These are phyloP conservation scores for Picea abies DNA, from an alignment of 83 land plant genomes.

Conservation along the genomic window DNA sequence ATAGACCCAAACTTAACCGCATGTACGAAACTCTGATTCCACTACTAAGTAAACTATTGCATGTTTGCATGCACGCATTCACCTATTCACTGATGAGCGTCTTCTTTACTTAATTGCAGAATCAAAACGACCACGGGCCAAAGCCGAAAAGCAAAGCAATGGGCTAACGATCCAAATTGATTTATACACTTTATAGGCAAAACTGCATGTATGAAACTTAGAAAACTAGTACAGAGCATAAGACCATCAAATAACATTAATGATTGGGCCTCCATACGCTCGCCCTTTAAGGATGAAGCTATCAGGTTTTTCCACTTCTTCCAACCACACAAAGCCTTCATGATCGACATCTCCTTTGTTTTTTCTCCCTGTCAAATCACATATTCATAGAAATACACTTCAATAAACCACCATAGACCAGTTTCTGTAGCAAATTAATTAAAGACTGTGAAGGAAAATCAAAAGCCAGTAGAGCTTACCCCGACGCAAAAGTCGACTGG, in stretches of 20 bases:
- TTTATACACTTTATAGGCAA: too few relatives aligned
- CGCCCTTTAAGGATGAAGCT: conserved; percentile 1
- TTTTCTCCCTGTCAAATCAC: neutral
- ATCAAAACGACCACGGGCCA: too few relatives aligned
- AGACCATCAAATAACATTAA: conserved; percentile 1
- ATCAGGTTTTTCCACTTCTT: conserved; percentile 8
- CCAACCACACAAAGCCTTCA: conserved; percentile 13
- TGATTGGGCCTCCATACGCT: conserved; percentile 17
- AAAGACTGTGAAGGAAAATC: neutral
- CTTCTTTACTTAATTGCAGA: too few relatives aligned
- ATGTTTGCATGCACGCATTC: too few relatives aligned
- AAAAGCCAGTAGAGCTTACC: neutral
- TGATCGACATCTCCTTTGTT: neutral
- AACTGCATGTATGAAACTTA: too few relatives aligned
- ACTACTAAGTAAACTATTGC: too few relatives aligned
- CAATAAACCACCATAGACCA: neutral
- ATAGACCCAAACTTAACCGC: too few relatives aligned
- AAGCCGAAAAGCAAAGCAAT: too few relatives aligned
- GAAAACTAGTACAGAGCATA: too few relatives aligned
- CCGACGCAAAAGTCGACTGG: neutral
- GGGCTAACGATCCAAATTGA: too few relatives aligned
- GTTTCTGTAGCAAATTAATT: neutral
- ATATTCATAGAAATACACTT: neutral
- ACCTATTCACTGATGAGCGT: too few relatives aligned
- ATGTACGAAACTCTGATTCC: too few relatives aligned